Base-by-base conservation (phyloP, 1,284 basidiomycete genomes). In the Afroboletus lepidellus region DNA sequence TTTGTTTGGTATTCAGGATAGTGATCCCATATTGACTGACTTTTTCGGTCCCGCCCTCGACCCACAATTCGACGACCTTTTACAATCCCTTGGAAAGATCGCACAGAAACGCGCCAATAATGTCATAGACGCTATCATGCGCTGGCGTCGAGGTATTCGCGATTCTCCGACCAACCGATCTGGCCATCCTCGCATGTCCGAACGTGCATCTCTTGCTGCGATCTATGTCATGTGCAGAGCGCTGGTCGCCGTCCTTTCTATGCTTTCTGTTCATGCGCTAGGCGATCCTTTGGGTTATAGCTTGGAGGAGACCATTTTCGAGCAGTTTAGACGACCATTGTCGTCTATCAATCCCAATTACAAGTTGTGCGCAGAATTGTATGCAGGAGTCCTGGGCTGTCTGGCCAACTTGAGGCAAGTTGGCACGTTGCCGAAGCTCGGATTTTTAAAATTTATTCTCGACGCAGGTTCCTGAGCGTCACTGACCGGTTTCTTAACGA, bases 161-260 rank as follows among this genome's bases (percentile, higher is more conserved):
- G 89, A 90, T 54, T 79, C 77, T 18, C 81, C 88, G 21, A 72
- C 76, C 12, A 54, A 49, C 30, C 77, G 77, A 49, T 75, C 77
- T 3, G 70, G 76, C 3, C 66, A 71, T 8, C 66, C 66, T 37
- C 76, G 77, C 29, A 64, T 67, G 23, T 61, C 73, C 32, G 89
- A 90, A 63, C 83, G 91, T n/a, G 88, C 91, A 71, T 80, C 82
- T 45, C 77, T 94, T 3, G 87, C 90, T 4, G 85, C 90, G 1
- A 87, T 90, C 34, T 95, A 94, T 67, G 84, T 96, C 61, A 87
- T 92, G 80, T 94, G 92, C 65, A 82, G 93, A 44, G 86, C 90
- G 0, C 76, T 96, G 25, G 84, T 93, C 25, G 84, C 83, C 3
- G 81, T 95, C 15, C 79, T 95, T 42, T 81, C 87, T 46, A 75